Conservation (phyloP, 208 protist genomes). For the Crithidia expoeki region DNA sequence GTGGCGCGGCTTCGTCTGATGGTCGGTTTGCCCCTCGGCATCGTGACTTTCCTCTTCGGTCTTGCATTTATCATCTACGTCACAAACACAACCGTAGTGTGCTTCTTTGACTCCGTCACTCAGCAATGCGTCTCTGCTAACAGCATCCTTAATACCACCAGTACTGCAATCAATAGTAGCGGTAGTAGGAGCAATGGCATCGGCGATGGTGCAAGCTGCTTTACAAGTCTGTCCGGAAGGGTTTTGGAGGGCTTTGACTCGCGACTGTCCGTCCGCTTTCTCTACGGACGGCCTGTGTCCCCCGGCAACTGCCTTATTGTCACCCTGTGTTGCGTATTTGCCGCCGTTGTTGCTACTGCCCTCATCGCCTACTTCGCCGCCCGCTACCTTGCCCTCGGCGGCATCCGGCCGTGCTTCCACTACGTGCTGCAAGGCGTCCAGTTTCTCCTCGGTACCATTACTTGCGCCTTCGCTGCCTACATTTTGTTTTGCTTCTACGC, state of each 20-base stretch:
- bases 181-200: background rate
- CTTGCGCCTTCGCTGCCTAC: conserved; percentile 61
- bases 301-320: conserved; percentile 52
- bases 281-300: conserved; percentile 37
- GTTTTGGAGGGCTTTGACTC: conserved; percentile 10
- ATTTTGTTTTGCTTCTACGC: conserved; percentile 38
- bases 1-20: conserved; percentile 36
- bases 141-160: too few species aligned
- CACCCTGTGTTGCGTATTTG: conserved; percentile 48
- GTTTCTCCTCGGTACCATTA: conserved; percentile 37
- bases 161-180: background rate
- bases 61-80: conserved; percentile 52
- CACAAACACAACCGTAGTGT: conserved; percentile 26
- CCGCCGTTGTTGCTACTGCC: conserved; percentile 31
- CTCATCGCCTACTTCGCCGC: conserved; percentile 63
- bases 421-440: conserved; percentile 52
- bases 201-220: background rate
- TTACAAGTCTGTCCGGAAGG: background rate
- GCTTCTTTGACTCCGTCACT: conserved; percentile 20
- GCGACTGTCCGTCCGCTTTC: conserved; percentile 23
- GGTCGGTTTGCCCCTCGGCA: conserved; percentile 42
- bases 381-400: conserved; percentile 50
- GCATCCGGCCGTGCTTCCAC: conserved; percentile 48
- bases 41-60: conserved; percentile 45
- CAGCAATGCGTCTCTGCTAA: conserved; percentile 36